Evolutionary conservation across 2,329 filamentous ascomycete genomes (phyloP).

Genomic region (Fusarium humuli): DNA sequence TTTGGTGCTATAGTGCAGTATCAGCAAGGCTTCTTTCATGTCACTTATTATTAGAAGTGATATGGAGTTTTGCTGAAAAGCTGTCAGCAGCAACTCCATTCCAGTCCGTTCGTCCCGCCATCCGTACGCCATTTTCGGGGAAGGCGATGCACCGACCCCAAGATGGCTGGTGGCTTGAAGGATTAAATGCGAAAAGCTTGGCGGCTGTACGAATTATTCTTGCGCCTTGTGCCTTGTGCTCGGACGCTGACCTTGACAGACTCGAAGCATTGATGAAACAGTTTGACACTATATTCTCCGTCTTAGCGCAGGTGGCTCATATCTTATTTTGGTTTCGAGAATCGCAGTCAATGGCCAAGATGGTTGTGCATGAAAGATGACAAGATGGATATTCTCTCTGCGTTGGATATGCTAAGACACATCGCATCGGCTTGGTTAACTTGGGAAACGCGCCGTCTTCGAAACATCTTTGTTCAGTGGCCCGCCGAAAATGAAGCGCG

Average conservation of each 20-base stretch:
- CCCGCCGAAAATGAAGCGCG: background rate
- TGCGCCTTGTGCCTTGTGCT: slow-evolving; percentile 38
- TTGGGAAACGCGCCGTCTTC: background rate
- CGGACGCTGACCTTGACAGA: slow-evolving; percentile 30
- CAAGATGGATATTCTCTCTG: slow-evolving; percentile 21
- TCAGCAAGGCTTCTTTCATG: slow-evolving; percentile 2
- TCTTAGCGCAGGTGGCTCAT: slow-evolving; percentile 25
- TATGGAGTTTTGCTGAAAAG: background rate
- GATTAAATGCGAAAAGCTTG: slow-evolving; percentile 37
- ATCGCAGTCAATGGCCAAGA: slow-evolving; percentile 1
- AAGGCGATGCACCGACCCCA: slow-evolving; percentile 40
- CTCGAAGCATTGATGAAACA: slow-evolving; percentile 44
- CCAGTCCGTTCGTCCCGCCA: slow-evolving; percentile 35
- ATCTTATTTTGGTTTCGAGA: slow-evolving; percentile 1
- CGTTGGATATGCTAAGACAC: slow-evolving; percentile 10
- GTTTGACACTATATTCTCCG: slow-evolving; percentile 36
- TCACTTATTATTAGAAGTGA: slow-evolving; percentile 7
- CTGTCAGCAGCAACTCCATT: slow-evolving; percentile 32
- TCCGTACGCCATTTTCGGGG: slow-evolving; percentile 40
- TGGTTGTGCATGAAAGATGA: background rate
- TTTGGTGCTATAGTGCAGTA: background rate
- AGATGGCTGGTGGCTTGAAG: slow-evolving; percentile 29
- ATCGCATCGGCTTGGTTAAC: background rate
- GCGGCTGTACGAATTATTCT: slow-evolving; percentile 27
- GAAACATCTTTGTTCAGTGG: slow-evolving; percentile 7